A percentile compares a stretch with the other conserved stretches of the same genome.
phyloP scores from a whole-genome alignment of 441 rosid species.

The Pelargonium australe region DNA sequence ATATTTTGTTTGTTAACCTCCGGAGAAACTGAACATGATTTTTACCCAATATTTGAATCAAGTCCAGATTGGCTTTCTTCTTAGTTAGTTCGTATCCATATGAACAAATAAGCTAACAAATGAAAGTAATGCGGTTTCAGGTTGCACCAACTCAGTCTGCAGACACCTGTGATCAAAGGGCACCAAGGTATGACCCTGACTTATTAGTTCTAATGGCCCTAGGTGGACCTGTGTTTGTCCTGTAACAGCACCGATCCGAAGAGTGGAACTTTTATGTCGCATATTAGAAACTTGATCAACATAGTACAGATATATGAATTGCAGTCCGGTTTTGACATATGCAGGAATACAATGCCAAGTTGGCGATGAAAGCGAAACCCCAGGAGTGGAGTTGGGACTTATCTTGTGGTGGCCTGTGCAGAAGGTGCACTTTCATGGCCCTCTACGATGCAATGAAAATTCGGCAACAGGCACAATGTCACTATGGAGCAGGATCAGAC shows the following conservation, averaged over 20 bases:
- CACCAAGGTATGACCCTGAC: conserved; percentile 11
- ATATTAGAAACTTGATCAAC: background rate
- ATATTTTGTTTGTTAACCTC: background rate
- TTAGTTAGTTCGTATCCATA: too few relatives aligned
- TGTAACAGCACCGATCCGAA: too few relatives aligned
- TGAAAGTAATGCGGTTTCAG: conserved; percentile 10
- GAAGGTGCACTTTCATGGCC: too few relatives aligned
- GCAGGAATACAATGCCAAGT: conserved; percentile 5
- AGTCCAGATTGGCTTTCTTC: too few relatives aligned
- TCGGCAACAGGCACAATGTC: too few relatives aligned
- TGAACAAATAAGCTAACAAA: background rate
- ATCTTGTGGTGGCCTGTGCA: too few relatives aligned
- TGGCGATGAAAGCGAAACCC: conserved; percentile 4
- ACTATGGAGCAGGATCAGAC: too few relatives aligned
- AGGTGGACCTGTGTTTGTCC: too few relatives aligned
- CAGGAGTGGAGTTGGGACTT: background rate
- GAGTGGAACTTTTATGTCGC: too few relatives aligned
- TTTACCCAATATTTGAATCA: background rate
- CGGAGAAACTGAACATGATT: background rate
- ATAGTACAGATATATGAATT: background rate
- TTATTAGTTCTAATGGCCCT: too few relatives aligned
- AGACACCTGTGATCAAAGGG: background rate
- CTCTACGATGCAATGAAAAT: too few relatives aligned
- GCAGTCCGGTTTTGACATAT: background rate
- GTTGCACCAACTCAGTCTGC: conserved; percentile 7